Evolutionary conservation across 352 stramenopile genomes (phyloP), one percentile per base, ranked within the genome.

Genomic region (Pilasporangium apinafurcum): DNA sequence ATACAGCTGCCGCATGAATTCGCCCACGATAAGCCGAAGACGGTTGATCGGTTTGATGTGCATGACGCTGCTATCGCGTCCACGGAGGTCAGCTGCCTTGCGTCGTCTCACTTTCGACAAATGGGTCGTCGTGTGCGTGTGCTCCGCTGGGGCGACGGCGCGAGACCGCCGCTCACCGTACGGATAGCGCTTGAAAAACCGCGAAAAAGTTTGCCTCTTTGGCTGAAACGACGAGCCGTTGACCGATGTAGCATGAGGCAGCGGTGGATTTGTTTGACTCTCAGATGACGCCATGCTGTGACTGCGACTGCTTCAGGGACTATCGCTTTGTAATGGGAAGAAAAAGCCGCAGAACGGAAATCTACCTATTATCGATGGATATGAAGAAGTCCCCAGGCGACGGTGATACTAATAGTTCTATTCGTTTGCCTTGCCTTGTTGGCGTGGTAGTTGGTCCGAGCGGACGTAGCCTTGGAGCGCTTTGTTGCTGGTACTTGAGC

Each of bases 1-100:
- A 51, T 82, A 83, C 4, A 94, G 59, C 47, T 83, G 63, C 22
- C 72, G 73, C 75, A 94, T 89, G 49, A 91, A 92, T 43, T 86
- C 71, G 44, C 80, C 80, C 5, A 94, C 64, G 7, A 48, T 28
- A 13, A 85, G 41, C 0, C 78, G 75, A 4, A 80, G 28, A 20
- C 62, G 69, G 35, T 88, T 63, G 38, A 73, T 37, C 0, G 55
- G 32, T 12, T 58, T 59, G 27, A 83, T 7, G 8, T 60, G 51
- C 9, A 51, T 28, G 8, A 64, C 50, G 28, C 45, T 59, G 33
- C 62, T 68, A 29, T 75, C 56, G 21, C 58, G 52, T 22, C 56
- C 44, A 22, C 45, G 45, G 29, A 43, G 64, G 8, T 59, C 61
- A 1, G 69, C 71, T 13, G 62, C 63, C 3, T 68, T 61, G 2